A percentile compares a stretch with the other conserved stretches of the same genome.
phyloP scores from a whole-genome alignment of 768 basidiomycete genomes.

The Rhodocollybia butyracea region DNA sequence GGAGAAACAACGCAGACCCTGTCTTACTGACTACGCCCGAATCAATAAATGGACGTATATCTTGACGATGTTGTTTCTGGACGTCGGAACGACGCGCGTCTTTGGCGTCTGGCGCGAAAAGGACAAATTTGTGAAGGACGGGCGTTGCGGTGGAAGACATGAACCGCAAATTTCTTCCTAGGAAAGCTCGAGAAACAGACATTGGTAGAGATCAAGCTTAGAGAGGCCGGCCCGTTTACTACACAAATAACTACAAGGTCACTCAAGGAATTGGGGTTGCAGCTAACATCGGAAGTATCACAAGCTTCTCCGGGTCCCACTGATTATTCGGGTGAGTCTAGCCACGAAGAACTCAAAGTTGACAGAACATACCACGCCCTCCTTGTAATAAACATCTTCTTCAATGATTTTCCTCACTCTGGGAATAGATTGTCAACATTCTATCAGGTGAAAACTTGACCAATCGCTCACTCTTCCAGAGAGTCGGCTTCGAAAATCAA shows the following conservation, averaged over 20 bases:
- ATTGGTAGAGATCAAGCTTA: too few species aligned
- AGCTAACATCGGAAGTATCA: constrained; percentile 16
- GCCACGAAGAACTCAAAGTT: neutral
- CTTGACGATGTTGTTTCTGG: constrained; percentile 40
- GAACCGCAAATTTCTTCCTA: neutral
- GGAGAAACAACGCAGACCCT: neutral
- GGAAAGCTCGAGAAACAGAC: neutral
- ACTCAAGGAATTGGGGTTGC: constrained; percentile 15
- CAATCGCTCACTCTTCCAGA: constrained; percentile 33
- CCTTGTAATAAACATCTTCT: constrained; percentile 35
- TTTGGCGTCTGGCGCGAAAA: constrained; percentile 55
- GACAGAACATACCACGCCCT: constrained; percentile 32
- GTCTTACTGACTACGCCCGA: constrained; percentile 40
- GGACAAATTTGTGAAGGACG: constrained; percentile 36
- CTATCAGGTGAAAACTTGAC: neutral
- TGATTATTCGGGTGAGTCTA: neutral
- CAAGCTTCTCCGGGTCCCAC: constrained; percentile 20
- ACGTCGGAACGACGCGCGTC: constrained; percentile 46
- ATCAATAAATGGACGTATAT: constrained; percentile 31
- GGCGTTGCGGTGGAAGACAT: constrained; percentile 5
- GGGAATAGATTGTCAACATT: constrained; percentile 49
- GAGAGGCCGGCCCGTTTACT: too few species aligned
- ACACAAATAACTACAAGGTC: too few species aligned
- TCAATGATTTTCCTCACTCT: constrained; percentile 29
- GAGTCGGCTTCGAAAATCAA: constrained; percentile 53